Base-by-base conservation (phyloP, 1,284 basidiomycete species). In the Ceratobasidium sp. region DNA sequence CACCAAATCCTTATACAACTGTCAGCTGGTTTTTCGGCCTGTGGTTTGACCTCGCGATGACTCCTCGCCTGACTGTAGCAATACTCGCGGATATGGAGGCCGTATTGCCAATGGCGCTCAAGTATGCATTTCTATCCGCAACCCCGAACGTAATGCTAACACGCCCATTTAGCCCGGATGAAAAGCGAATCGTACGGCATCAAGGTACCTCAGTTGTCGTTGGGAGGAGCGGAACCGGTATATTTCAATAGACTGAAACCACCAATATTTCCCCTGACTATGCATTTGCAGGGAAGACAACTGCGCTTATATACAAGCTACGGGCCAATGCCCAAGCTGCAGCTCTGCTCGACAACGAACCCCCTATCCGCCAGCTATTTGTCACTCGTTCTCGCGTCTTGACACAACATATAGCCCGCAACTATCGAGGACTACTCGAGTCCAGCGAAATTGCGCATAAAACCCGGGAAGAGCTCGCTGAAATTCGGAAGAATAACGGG, bases 311-410 rank as follows among this genome's bases (percentile, higher is more conserved):
- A 2, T 74, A 74, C 49, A 74, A 74, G 49, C n/a, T 74, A 32
- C 56, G 71, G 37, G 71, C 71, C 22, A 74, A 65, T 29, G 59
- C 59, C 19, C 71, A 74, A 44, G 25, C 61, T 25, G 46, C 46
- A n/a, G 32, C 46, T n/a, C 7, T 62, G 19, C 44, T 43, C 54
- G 54, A 59, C 13, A 49, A 43, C 9, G 43, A 22, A 22, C 0
- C 85, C 87, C 71, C 71, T 9, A 40, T 46, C 1, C 59, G 71
- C 8, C 71, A 74, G 43, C 49, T 74, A 13, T 74, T 74, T 43
- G 71, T 74, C 19, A 74, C 71, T 19, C 71, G 61, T 22, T 74
- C 71, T 13, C 62, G 51, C 34, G 71, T 65, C 22, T 25, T 74
- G 17, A 74, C 71, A 32, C 44, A 65, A 32, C 71, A 74, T 52